Evolutionary conservation across 106 monocot species (phyloP), one percentile per base, ranked within the genome.

Genomic region (Allium fistulosum): DNA sequence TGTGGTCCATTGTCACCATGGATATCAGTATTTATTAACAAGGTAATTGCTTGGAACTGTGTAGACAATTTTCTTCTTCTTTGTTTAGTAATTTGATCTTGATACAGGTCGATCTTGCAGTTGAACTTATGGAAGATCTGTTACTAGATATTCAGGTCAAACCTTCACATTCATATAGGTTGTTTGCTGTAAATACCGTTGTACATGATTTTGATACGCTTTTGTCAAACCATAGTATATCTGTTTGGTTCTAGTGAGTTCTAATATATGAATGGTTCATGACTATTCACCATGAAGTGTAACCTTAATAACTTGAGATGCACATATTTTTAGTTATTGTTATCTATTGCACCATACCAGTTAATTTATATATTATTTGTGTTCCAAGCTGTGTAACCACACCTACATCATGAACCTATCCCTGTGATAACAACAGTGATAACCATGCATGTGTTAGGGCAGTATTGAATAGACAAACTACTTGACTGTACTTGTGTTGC

Each of bases 81-180:
- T 17, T 69, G n/a, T 53, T 75, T 51, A 59, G 60, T 80, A 53
- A 71, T 61, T 63, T 56, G 16, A 61, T 8, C 59, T 46, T 71
- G 37, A 50, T 83, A 55, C 81, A 97, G 96, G 77, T 92, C 12
- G 96, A 97, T 82, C 82, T 97, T 17, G 71, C 82, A 62, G 74
- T 92, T 70, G 96, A 97, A 71, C 82, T 92, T 82, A 63, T 97
- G 58, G 92, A 84, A 68, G 96, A 92, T 61, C 84, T 97, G n/a
- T 71, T 97, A 65, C 76, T 70, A 53, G 61, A 76, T 55, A 82
- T 97, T 53, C 96, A 96, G 92, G 96, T 96, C 68, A 49, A 49
- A 0, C 10, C 16, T 49, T 49, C 63, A 63, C 17, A 2, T 52
- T 59, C 15, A 53, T 49, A 7, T 49, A 8, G 49, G 12, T 53